Evolutionary conservation across 345 rosid species (phyloP), one percentile per base, ranked within the genome.

Genomic region (Cardamine chenopodiifolia): DNA sequence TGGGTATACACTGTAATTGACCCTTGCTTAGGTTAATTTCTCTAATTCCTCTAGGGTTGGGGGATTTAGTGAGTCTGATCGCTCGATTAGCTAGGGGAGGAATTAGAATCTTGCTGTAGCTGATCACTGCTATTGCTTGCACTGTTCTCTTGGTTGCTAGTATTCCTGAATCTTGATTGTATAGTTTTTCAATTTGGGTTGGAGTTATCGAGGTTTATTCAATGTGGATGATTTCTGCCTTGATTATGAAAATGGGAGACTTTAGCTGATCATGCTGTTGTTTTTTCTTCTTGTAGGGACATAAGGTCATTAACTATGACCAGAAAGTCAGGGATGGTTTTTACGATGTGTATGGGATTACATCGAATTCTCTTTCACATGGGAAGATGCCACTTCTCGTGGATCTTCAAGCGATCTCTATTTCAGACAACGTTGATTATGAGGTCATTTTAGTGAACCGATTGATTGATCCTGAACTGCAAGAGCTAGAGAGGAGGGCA

Each of bases 311-410:
- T 77, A 93, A 87, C 71, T 91, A 91, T 68, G 84, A 86, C 59
- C 97, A 93, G 70, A 93, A 86, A 73, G 88, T 91, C 66, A 76
- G 77, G 65, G 94, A 93, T 89, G 98, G 98, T 31, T 93, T 93
- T 67, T 91, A 93, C 80, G 98, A 91, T 53, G 91, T 88, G 47
- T 86, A 85, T 67, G 87, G 90, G 66, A 72, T 85, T 79, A 73
- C 91, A 61, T 83, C 96, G 55, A 87, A 74, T 83, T 80, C 92
- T 9, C 67, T 71, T 45, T 52, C 82, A 4, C 94, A 82, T 58
- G 89, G 92, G 71, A 89, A 86, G 83, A 88, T 93, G 91, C 98
- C 98, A 7, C 83, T 81, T 50, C 82, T 91, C 74, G 88, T 84
- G 76, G 98, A 93, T 83, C 94, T 93, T 76, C 94, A 84, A 79